Conservation (phyloP, 1,284 basidiomycete species). For the Malassezia japonica region DNA sequence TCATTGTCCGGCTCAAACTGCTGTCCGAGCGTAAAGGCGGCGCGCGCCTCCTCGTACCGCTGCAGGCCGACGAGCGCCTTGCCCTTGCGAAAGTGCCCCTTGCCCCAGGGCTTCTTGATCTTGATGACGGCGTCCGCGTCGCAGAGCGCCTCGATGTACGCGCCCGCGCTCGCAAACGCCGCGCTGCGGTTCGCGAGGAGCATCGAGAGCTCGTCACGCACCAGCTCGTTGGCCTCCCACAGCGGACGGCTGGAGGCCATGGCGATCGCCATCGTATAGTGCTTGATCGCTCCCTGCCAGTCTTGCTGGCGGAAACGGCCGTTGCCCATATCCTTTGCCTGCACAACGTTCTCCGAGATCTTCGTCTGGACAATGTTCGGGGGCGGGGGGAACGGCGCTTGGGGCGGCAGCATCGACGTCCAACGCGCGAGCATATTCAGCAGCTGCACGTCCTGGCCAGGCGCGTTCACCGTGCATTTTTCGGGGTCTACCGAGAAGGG, state of each 20-base stretch:
- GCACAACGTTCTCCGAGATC: constrained; percentile 34
- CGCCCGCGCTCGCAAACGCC: constrained; percentile 66
- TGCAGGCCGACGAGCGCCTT: constrained; percentile 73
- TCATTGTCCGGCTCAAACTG: constrained; percentile 76
- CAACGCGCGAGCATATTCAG: constrained; percentile 45
- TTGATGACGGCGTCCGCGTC: constrained; percentile 84
- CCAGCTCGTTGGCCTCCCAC: constrained; percentile 73
- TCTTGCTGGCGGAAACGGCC: constrained; percentile 49
- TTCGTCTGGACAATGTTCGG: constrained; percentile 44
- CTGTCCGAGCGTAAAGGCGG: constrained; percentile 70
- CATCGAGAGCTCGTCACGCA: constrained; percentile 79
- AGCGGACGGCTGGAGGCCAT: constrained; percentile 74
- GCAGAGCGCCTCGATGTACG: constrained; percentile 69
- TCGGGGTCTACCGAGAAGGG: constrained; percentile 7
- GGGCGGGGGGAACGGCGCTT: constrained; percentile 43
- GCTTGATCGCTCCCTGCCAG: constrained; percentile 64
- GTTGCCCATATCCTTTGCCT: constrained; percentile 45
- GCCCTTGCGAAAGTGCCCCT: constrained; percentile 87
- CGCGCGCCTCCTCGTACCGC: constrained; percentile 64
- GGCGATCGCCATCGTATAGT: constrained; percentile 73
- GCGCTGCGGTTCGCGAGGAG: constrained; percentile 84
- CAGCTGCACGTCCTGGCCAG: constrained; percentile 34
- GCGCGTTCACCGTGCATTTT: constrained; percentile 10
- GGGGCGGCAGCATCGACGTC: constrained; percentile 31
- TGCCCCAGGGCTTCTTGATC: constrained; percentile 78